These are phyloP conservation scores for Saccharomyces hybrid DNA, from an alignment of 1,139 yeast species.

Conservation along the genomic window DNA sequence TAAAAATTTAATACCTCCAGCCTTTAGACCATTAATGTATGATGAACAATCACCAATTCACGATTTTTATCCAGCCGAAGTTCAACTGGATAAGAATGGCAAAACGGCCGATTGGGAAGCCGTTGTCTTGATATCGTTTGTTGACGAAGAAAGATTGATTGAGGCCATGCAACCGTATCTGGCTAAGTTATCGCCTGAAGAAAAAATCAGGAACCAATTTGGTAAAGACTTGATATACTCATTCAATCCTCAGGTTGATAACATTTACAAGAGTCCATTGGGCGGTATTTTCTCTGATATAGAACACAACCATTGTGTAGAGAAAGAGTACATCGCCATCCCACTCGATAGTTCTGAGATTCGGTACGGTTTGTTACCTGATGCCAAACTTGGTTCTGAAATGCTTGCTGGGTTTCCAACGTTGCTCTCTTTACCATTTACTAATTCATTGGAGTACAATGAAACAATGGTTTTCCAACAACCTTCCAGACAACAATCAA, in stretches of 20 bases:
- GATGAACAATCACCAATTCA: constrained; percentile 81
- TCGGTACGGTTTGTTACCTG: constrained; percentile 54
- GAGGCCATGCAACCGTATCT: constrained; percentile 65
- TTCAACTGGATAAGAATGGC: constrained; percentile 86
- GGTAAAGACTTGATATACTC: constrained; percentile 63
- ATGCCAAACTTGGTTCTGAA: constrained; percentile 62
- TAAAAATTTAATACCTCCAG: constrained; percentile 65
- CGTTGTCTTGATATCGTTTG: constrained; percentile 89
- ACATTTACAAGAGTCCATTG: constrained; percentile 66
- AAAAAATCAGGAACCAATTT: constrained; percentile 61
- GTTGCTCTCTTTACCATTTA: constrained; percentile 59
- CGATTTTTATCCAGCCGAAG: constrained; percentile 87
- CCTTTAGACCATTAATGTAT: constrained; percentile 78
- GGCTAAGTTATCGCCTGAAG: constrained; percentile 55
- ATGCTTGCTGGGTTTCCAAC: constrained; percentile 89
- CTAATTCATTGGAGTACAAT: constrained; percentile 45
- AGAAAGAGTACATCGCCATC: constrained; percentile 48
- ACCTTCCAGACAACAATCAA: constrained; percentile 76
- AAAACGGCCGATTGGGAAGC: constrained; percentile 98
- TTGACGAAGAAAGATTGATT: constrained; percentile 69
- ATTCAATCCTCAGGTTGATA: constrained; percentile 70
- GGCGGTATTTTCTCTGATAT: constrained; percentile 73
- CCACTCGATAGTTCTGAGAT: constrained; percentile 40
- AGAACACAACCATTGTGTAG: constrained; percentile 70
- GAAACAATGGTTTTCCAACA: constrained; percentile 77